These are phyloP conservation scores for Neurospora sp. DNA, from an alignment of 495 filamentous ascomycete species.

Conservation along the genomic window DNA sequence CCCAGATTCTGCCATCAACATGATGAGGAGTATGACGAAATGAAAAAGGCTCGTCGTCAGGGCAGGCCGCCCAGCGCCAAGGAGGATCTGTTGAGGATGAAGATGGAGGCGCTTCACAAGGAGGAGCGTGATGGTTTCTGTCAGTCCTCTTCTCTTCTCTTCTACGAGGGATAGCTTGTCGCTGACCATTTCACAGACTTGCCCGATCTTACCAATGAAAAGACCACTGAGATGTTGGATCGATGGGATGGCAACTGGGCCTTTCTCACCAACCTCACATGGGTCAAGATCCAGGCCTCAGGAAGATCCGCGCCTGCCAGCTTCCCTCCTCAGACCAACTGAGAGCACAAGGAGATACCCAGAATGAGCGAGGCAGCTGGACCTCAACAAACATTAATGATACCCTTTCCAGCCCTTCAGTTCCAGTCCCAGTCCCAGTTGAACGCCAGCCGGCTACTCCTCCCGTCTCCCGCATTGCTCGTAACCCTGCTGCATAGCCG, in stretches of 20 bases:
- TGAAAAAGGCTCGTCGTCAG: slow-evolving; percentile 66
- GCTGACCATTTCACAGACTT: slow-evolving; percentile 29
- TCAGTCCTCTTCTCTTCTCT: slow-evolving; percentile 20
- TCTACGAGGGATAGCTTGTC: background rate
- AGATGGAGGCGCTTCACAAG: slow-evolving; percentile 57
- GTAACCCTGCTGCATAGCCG: background rate
- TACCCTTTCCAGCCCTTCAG: slow-evolving; percentile 3
- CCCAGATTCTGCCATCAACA: slow-evolving; percentile 66
- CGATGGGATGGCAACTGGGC: slow-evolving; percentile 45
- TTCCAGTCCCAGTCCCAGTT: background rate
- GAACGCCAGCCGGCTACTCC: background rate
- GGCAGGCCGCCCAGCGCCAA: slow-evolving; percentile 70
- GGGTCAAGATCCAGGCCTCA: slow-evolving; percentile 50
- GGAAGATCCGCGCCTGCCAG: slow-evolving; percentile 46
- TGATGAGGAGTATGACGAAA: slow-evolving; percentile 59
- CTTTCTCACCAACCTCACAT: slow-evolving; percentile 41
- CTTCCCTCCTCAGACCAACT: slow-evolving; percentile 50
- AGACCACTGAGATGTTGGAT: slow-evolving; percentile 34
- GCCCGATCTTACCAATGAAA: slow-evolving; percentile 38
- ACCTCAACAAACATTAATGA: slow-evolving; percentile 5
- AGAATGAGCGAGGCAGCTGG: background rate
- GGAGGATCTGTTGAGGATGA: slow-evolving; percentile 67
- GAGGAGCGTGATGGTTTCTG: slow-evolving; percentile 80
- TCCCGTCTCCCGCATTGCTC: background rate
- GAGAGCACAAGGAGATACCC: slow-evolving; percentile 1